These are phyloP conservation scores for Bothriochloa decipiens DNA, from an alignment of 176 grass and related monocot genomes.

Conservation along the genomic window DNA sequence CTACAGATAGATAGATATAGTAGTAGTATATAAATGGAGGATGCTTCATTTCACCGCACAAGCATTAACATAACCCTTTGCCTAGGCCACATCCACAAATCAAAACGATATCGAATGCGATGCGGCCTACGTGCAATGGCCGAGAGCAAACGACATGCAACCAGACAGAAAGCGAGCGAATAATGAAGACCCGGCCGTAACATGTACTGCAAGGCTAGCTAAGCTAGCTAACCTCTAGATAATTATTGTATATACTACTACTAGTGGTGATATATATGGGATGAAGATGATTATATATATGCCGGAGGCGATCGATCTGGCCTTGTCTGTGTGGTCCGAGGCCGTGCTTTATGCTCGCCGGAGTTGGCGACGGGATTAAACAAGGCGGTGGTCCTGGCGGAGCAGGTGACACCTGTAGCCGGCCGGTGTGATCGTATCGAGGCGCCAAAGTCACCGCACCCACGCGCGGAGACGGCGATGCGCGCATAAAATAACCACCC, in stretches of 20 bases:
- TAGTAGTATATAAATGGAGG: neutral
- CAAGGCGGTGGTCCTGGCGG: conserved; percentile 46
- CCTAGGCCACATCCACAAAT: conserved; percentile 26
- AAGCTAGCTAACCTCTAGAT: neutral
- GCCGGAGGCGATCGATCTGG: conserved; percentile 25
- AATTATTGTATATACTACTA: neutral
- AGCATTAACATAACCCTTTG: conserved; percentile 26
- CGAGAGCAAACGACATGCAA: conserved; percentile 21
- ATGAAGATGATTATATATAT: neutral
- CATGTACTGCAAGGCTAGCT: conserved; percentile 31
- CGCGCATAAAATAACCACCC: conserved; percentile 45
- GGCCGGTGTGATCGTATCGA: conserved; percentile 29
- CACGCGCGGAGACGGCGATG: conserved; percentile 41
- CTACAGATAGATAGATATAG: neutral
- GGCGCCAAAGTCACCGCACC: conserved; percentile 46
- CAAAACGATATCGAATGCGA: neutral
- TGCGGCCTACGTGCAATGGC: conserved; percentile 33
- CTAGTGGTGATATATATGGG: neutral
- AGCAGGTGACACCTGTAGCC: conserved; percentile 47
- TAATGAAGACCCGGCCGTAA: conserved; percentile 16
- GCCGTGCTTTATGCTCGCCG: conserved; percentile 7
- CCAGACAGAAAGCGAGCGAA: conserved; percentile 17
- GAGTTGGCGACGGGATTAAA: conserved; percentile 34
- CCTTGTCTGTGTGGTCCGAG: conserved; percentile 21
- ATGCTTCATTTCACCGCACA: conserved; percentile 56